Conservation (phyloP, 2,329 filamentous ascomycete species). For the Venturia carpophila region DNA sequence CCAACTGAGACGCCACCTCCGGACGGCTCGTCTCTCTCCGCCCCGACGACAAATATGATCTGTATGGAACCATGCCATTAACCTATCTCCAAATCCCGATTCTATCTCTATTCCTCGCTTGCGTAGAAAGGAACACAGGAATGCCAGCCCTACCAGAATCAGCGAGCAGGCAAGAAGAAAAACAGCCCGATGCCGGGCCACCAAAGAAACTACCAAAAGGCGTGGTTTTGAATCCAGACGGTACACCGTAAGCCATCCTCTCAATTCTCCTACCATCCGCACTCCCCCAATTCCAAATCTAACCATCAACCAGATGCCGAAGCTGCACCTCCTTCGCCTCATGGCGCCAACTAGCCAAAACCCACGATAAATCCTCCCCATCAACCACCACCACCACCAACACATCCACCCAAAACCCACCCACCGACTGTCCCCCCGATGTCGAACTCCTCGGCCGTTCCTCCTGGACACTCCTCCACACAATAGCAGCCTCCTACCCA, state of each 20-base stretch:
- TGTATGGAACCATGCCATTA: slow-evolving; percentile 25
- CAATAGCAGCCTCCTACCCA: slow-evolving; percentile 83
- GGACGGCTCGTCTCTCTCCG: background rate
- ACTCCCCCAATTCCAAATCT: background rate
- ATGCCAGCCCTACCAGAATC: slow-evolving; percentile 32
- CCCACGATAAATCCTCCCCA: slow-evolving; percentile 39
- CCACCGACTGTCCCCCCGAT: slow-evolving; percentile 73
- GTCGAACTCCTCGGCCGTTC: slow-evolving; percentile 78
- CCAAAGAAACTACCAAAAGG: slow-evolving; percentile 51
- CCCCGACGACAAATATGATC: slow-evolving; percentile 19
- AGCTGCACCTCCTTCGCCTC: slow-evolving; percentile 56
- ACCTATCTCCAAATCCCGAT: slow-evolving; percentile 32
- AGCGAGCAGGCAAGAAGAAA: slow-evolving; percentile 9
- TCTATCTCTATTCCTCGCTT: slow-evolving; percentile 32
- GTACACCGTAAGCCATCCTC: slow-evolving; percentile 61
- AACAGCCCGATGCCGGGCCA: background rate
- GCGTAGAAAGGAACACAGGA: slow-evolving; percentile 31
- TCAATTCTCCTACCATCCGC: background rate
- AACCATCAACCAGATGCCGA: slow-evolving; percentile 50
- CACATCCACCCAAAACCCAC: slow-evolving; percentile 22
- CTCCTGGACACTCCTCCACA: slow-evolving; percentile 90
- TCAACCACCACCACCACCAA: slow-evolving; percentile 31
- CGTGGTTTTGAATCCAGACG: slow-evolving; percentile 68
- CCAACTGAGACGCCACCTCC: background rate
- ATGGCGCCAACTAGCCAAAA: slow-evolving; percentile 51